Evolutionary conservation across 2,329 filamentous ascomycete species (phyloP).

Genomic region (Thielaviopsis euricoi): DNA sequence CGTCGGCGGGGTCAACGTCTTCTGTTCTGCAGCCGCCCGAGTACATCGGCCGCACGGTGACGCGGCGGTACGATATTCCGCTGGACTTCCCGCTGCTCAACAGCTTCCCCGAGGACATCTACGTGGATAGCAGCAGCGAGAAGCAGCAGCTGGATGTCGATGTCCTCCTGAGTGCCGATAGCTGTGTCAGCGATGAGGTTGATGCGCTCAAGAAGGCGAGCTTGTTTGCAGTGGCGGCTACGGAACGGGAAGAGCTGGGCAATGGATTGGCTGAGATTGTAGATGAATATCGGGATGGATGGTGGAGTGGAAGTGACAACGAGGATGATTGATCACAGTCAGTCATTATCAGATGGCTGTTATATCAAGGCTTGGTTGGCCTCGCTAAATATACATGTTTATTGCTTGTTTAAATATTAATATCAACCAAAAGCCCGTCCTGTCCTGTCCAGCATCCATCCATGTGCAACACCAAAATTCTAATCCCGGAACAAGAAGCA

Average conservation of each 20-base stretch:
- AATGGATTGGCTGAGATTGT: slow-evolving; percentile 70
- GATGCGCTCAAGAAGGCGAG: slow-evolving; percentile 49
- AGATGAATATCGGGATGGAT: slow-evolving; percentile 79
- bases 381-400: too few species aligned
- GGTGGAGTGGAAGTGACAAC: slow-evolving; percentile 60
- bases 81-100: slow-evolving; percentile 63
- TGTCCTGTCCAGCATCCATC: too few species aligned
- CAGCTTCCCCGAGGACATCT: slow-evolving; percentile 71
- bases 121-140: slow-evolving; percentile 23
- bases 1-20: background rate
- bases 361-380: too few species aligned
- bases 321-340: slow-evolving; percentile 47
- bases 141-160: slow-evolving; percentile 27
- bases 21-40: background rate
- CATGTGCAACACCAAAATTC: background rate
- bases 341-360: too few species aligned
- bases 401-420: background rate
- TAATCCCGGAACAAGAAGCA: background rate
- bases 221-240: slow-evolving; percentile 45
- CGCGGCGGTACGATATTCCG: slow-evolving; percentile 27
- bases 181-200: slow-evolving; percentile 52
- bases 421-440: background rate
- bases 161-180: slow-evolving; percentile 56
- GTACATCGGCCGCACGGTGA: slow-evolving; percentile 2
- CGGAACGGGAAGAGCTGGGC: slow-evolving; percentile 69